Conservation (phyloP, 2,329 filamentous ascomycete genomes). For the Paecilomyces fulvus region DNA sequence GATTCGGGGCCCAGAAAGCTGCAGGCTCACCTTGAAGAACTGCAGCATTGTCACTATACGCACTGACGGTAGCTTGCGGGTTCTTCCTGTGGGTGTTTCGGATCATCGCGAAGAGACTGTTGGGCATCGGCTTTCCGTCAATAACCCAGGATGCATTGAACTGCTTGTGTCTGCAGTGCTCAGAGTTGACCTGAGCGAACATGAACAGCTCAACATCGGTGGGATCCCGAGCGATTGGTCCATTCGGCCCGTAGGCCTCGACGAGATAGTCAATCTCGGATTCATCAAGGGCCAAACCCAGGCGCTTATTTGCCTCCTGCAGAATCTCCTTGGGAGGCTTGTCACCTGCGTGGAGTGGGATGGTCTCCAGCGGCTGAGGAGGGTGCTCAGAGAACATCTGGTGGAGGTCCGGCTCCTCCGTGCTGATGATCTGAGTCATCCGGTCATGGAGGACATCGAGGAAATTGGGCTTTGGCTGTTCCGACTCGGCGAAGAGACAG, state of each 20-base stretch:
- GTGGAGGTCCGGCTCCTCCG: constrained; percentile 58
- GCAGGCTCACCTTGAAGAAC: constrained; percentile 67
- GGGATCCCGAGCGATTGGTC: constrained; percentile 52
- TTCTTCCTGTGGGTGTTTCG: constrained; percentile 77
- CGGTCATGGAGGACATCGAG: constrained; percentile 71
- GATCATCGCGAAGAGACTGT: constrained; percentile 92
- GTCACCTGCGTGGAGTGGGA: constrained; percentile 62
- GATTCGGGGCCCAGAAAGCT: constrained; percentile 79
- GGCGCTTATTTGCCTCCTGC: constrained; percentile 71
- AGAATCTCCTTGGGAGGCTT: constrained; percentile 62
- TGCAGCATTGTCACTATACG: constrained; percentile 97
- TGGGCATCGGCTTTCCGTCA: constrained; percentile 69
- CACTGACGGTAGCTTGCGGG: constrained; percentile 78
- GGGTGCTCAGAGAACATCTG: constrained; percentile 69
- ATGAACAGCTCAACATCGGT: constrained; percentile 96
- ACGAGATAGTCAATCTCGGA: constrained; percentile 91
- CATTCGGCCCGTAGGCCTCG: constrained; percentile 63
- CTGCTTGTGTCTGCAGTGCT: constrained; percentile 82
- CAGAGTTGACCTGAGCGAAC: constrained; percentile 98
- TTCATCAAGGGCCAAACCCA: constrained; percentile 78
- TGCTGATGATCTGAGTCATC: constrained; percentile 81
- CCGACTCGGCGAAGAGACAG: constrained; percentile 50
- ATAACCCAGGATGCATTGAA: constrained; percentile 98
- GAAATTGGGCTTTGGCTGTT: constrained; percentile 48
- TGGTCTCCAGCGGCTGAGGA: constrained; percentile 59